Evolutionary conservation across 2,329 filamentous ascomycete genomes (phyloP), one percentile per base, ranked within the genome.

Genomic region (Biscogniauxia mediterranea): DNA sequence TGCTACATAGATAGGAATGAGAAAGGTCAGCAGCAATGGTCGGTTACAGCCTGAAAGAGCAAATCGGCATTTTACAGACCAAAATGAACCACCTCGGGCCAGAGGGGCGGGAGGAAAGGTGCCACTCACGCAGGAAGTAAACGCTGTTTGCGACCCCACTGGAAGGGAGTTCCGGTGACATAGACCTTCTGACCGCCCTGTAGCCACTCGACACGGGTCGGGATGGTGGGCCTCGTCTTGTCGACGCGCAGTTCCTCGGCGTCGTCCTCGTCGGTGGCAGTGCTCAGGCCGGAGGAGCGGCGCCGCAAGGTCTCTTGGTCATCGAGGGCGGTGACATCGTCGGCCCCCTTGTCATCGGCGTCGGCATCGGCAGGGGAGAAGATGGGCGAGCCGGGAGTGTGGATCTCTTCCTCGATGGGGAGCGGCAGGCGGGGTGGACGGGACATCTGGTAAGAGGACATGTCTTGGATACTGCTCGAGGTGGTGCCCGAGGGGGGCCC

Each of bases 141-240:
- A 69, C 90, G 87, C 74, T 93, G 96, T 78, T 98, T 98, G 75
- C 90, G 89, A 77, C 96, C 93, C 95, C 95, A 99, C 75, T 94
- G 91, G 70, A 96, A 96, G 73, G 98, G 97, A 20, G 95, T 98
- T 66, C 94, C 94, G 0, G 95, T 99, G 53, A 99, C 93, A 75
- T 97, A 99, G 66, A 98, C 87, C 77, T 93, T 96, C 61, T 96
- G 91, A 61, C 91, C 93, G 57, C 87, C 87, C 8, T 86, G 85
- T 66, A 85, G 85, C 95, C 95, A 99, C 77, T 96, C 91, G 61
- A 99, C 87, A 61, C 85, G 80, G 1, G 92, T 96, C 1, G 92
- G 91, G 51, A 98, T 91, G 7, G 91, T 91, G 49, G 90, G 89
- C 64, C 89, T 85, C 19, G 87, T 87, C 76, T 89, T 90, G 70